Conservation (phyloP, 352 stramenopile species). For the Phytopythium boreale region DNA sequence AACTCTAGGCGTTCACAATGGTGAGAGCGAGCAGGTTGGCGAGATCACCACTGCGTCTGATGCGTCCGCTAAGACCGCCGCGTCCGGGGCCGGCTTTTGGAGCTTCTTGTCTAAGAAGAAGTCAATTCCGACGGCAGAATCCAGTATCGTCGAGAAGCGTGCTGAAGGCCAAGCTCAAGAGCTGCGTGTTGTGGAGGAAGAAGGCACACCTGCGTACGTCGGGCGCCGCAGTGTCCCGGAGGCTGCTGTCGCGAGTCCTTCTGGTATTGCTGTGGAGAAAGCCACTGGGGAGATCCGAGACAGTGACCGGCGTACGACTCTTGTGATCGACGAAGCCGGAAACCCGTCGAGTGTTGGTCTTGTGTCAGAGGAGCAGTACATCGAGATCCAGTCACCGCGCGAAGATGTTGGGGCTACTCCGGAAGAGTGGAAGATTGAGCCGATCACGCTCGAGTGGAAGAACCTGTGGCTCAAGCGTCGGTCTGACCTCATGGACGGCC, state of each 20-base stretch:
- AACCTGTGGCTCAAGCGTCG: constrained; percentile 18
- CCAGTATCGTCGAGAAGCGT: neutral
- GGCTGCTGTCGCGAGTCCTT: neutral
- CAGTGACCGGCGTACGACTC: constrained; percentile 28
- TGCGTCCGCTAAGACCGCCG: neutral
- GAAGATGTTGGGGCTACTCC: constrained; percentile 4
- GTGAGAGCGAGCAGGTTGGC: constrained; percentile 5
- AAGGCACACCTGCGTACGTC: neutral
- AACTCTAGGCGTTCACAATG: neutral
- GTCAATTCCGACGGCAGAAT: neutral
- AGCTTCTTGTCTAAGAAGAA: constrained; percentile 19
- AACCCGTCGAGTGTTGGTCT: constrained; percentile 21
- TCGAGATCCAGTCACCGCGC: constrained; percentile 21
- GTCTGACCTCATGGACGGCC: neutral
- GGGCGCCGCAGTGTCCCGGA: constrained; percentile 1
- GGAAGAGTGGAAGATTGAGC: constrained; percentile 15
- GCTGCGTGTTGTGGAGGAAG: constrained; percentile 7
- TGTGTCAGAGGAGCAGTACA: constrained; percentile 18
- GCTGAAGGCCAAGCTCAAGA: constrained; percentile 12
- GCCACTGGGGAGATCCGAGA: constrained; percentile 15
- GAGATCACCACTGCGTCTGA: neutral
- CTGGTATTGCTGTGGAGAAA: neutral
- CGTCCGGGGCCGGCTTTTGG: constrained; percentile 9
- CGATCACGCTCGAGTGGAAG: constrained; percentile 24
- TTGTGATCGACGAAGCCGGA: constrained; percentile 22